Conservation (phyloP, 768 basidiomycete species). For the Holtermannia corniformis region DNA sequence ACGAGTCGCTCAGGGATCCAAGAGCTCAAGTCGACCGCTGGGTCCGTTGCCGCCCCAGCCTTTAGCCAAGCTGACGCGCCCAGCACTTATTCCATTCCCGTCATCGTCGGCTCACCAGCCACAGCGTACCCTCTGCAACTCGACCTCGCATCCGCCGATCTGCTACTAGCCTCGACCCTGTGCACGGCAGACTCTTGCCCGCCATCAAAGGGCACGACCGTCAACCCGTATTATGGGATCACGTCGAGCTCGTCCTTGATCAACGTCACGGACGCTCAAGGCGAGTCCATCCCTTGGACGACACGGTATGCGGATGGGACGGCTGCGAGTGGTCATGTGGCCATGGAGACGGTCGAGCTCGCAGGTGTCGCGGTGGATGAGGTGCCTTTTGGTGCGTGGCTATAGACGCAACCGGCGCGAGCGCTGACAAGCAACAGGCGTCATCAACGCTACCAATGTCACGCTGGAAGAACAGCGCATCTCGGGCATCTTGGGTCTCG, state of each 20-base stretch:
- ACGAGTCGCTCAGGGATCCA: no score
- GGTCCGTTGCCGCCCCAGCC: no score
- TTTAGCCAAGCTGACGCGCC: no score
- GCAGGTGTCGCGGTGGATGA: slow-evolving; percentile 5
- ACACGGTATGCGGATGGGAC: slow-evolving; percentile 23
- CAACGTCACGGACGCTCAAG: slow-evolving; percentile 12
- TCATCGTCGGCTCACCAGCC: slow-evolving; percentile 24
- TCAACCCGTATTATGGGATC: slow-evolving; percentile 21
- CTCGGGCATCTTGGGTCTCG: slow-evolving; percentile 29
- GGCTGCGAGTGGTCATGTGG: slow-evolving; percentile 18
- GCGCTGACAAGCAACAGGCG: slow-evolving; percentile 6
- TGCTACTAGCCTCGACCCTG: slow-evolving; percentile 23
- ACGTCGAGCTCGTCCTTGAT: slow-evolving; percentile 1
- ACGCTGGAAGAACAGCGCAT: slow-evolving; percentile 22
- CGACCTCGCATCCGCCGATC: slow-evolving; percentile 29
- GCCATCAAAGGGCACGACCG: slow-evolving; percentile 4
- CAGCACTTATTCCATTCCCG: slow-evolving; percentile 25
- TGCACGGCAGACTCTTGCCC: slow-evolving; percentile 23
- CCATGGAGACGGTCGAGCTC: slow-evolving; percentile 15
- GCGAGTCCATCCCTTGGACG: slow-evolving; percentile 18
- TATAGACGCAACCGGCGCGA: background rate
- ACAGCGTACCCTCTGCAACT: slow-evolving; percentile 29
- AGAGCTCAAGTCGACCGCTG: no score
- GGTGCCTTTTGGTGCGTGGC: slow-evolving; percentile 17
- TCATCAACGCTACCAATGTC: slow-evolving; percentile 30